Base-by-base conservation (phyloP, 1,139 yeast genomes). In the Zygosaccharomyces sapae region DNA sequence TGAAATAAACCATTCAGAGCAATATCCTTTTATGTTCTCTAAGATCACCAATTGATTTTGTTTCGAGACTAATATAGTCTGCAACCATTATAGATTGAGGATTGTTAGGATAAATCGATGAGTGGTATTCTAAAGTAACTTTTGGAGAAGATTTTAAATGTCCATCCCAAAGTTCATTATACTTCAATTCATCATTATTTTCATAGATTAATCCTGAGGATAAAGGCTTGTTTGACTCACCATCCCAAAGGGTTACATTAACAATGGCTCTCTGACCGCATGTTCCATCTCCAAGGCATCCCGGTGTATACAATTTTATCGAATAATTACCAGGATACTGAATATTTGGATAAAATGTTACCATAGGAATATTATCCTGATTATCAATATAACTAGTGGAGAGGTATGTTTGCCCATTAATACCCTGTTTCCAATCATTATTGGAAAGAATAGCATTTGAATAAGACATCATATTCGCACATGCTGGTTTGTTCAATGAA, bases 261-360 rank as follows among this genome's bases (percentile, higher is more conserved):
- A 87, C 92, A 27, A 80, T 77, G 4, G 95, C 89, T 63, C 99
- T 77, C 19, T 70, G 55, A 22, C 64, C 58, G 67, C 99, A 92
- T 0, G 95, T 76, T 39, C 72, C 69, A 62, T 87, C 96, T 7
- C 61, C 66, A 2, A 69, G 52, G 68, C 99, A 92, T 0, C 98
- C 97, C 0, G 97, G 97, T 0, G 98, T 92, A 55, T 77, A 81
- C 49, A 90, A 59, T 46, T 80, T 71, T 30, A 92, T 72, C 0
- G 88, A 73, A 64, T 88, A 92, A 53, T 80, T 74, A 8, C 97
- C 97, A 0, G 87, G 72, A 52, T 80, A 76, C 0, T 87, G 73
- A 19, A 89, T 76, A 53, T 85, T 82, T 6, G 96, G 92, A 52
- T 74, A 73, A 61, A 84, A 81, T 1, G 75, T 70, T 10, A 87